Evolutionary conservation across 2,329 filamentous ascomycete genomes (phyloP), one percentile per base, ranked within the genome.

Genomic region (Colletotrichum sp.): DNA sequence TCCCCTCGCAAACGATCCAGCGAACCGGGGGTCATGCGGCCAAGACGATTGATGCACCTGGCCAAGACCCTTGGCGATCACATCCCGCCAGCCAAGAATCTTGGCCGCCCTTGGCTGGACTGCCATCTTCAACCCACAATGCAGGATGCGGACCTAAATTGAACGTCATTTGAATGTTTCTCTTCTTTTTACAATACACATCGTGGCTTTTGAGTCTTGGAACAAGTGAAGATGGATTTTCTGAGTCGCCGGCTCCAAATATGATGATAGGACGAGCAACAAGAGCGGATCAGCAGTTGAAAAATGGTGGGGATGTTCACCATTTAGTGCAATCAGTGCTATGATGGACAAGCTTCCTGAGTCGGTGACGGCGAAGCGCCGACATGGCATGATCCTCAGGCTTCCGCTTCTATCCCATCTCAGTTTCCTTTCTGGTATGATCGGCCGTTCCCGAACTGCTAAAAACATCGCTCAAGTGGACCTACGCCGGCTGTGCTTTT

Each of bases 31-130:
- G 16, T 36, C 16, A 39, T 63, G 26, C 67, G 55, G 26, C 55
- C n/a, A 30, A 36, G 66, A 28, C 32, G 21, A 18, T 60, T 24
- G 12, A 24, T 28, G 28, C 61, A 52, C 0, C 43, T 52, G 43
- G 69, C 69, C 69, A 72, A 72, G 69, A 57, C 18, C 67, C 63
- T 72, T 59, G 63, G 43, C 43, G 43, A 59, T 59, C 55, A 59
- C 26, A 65, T 65, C n/a, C 43, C 14, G 16, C 28, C 28, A 30
- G 48, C 66, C 32, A 65, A 65, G 61, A 43, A 39, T 21, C 71
- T 68, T 72, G 65, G 71, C 70, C 60, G 43, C 43, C 12, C 43
- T 52, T 52, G 43, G 43, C 43, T 52, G 43, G 43, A 52, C n/a
- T 52, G 43, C 43, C 43, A 52, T 52, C 0, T 21, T 21, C 43